phyloP scores from a whole-genome alignment of 306 rosid species.

The Boehmeria nivea region DNA sequence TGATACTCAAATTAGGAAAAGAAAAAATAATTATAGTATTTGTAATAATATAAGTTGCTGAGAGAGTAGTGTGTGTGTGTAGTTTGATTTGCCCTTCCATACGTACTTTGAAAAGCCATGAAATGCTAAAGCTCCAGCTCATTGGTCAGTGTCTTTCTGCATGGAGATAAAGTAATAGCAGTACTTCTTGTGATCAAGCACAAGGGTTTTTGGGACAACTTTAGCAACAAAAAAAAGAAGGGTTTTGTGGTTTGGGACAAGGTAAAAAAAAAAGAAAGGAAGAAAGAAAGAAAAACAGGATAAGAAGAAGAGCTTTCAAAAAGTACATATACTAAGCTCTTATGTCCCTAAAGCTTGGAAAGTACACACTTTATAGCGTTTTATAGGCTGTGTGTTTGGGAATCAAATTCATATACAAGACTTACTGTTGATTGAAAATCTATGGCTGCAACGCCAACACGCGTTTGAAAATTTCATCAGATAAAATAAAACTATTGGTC shows the following conservation, averaged over 20 bases:
- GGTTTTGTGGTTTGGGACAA: too few relatives aligned
- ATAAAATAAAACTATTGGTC: neutral
- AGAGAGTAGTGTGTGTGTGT: too few relatives aligned
- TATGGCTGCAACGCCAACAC: slow-evolving; percentile 51
- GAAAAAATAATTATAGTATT: too few relatives aligned
- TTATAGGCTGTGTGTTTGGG: neutral
- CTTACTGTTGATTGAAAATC: slow-evolving; percentile 17
- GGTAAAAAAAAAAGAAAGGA: neutral
- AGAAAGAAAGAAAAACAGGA: neutral
- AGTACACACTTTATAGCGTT: neutral
- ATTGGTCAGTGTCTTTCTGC: neutral
- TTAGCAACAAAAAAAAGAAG: neutral
- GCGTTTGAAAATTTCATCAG: slow-evolving; percentile 35
- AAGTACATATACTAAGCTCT: neutral
- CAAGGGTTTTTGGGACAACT: neutral
- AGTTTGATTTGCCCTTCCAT: neutral
- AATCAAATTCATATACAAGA: neutral
- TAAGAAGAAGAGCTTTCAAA: too few relatives aligned
- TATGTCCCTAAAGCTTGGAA: slow-evolving; percentile 1
- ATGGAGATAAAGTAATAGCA: neutral
- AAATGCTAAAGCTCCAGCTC: neutral
- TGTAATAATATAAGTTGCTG: too few relatives aligned
- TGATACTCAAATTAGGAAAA: too few relatives aligned
- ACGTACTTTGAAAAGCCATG: neutral
- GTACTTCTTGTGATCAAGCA: neutral